A percentile compares a stretch with the other conserved stretches of the same genome.
Conservation (phyloP, 352 stramenopile species). For the Pythium coloratum region DNA sequence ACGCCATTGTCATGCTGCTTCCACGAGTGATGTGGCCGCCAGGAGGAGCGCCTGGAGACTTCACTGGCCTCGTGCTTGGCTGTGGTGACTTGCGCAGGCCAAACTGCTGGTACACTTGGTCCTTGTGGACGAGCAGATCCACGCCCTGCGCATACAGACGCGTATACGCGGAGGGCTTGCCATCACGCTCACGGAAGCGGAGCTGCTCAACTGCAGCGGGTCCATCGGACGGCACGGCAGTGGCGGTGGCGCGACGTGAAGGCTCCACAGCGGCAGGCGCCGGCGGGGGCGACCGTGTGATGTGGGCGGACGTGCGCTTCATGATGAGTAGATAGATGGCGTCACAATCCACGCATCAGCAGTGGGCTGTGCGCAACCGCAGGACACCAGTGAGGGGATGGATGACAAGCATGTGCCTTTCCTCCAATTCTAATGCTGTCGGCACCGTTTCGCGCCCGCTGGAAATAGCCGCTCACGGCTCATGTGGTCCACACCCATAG, state of each 20-base stretch:
- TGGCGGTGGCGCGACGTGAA: background rate
- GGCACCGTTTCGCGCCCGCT: background rate
- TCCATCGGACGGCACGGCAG: background rate
- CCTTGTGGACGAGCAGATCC: constrained; percentile 55
- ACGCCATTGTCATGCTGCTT: background rate
- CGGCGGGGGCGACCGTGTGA: constrained; percentile 2
- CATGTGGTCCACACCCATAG: background rate
- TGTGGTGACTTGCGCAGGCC: constrained; percentile 36
- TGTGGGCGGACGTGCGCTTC: constrained; percentile 17
- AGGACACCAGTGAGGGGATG: background rate
- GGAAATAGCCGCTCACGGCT: background rate
- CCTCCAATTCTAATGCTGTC: background rate
- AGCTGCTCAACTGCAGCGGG: constrained; percentile 16
- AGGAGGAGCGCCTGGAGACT: background rate
- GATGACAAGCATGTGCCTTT: background rate
- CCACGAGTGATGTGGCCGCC: background rate
- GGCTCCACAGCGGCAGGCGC: background rate
- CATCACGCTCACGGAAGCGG: constrained; percentile 27
- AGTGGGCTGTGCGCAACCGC: background rate
- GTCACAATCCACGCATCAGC: background rate
- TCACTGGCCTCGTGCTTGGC: background rate
- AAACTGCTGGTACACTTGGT: constrained; percentile 60
- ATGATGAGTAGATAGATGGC: background rate
- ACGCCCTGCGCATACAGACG: constrained; percentile 62
- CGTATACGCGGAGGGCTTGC: constrained; percentile 35